Conservation (phyloP, 2,329 filamentous ascomycete genomes). For the Clarireedia homoeocarpa region DNA sequence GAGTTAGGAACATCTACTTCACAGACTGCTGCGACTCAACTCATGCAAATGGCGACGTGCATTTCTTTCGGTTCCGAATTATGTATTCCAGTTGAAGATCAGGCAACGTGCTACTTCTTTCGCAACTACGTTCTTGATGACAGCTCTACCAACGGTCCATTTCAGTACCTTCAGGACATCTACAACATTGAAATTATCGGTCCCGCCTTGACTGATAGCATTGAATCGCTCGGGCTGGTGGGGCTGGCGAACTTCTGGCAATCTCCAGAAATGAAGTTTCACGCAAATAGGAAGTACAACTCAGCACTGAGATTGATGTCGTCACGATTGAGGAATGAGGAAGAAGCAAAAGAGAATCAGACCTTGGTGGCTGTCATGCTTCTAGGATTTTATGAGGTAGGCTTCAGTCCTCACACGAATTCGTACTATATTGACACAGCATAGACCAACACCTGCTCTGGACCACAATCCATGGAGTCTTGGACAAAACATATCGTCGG, state of each 20-base stretch:
- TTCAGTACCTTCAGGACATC: slow-evolving; percentile 21
- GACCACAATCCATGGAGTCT: slow-evolving; percentile 37
- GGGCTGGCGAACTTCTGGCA: slow-evolving; percentile 21
- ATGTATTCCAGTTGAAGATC: slow-evolving; percentile 15
- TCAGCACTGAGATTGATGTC: slow-evolving; percentile 16
- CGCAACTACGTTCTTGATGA: slow-evolving; percentile 22
- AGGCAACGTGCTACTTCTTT: slow-evolving; percentile 24
- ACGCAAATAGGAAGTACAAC: slow-evolving; percentile 17
- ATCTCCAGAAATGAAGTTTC: slow-evolving; percentile 13
- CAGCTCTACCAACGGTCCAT: slow-evolving; percentile 13
- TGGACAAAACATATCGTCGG: slow-evolving; percentile 48
- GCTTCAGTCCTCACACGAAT: slow-evolving; percentile 37
- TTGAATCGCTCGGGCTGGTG: slow-evolving; percentile 20
- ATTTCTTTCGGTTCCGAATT: neutral
- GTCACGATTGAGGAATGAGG: slow-evolving; percentile 12
- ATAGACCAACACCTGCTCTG: slow-evolving; percentile 22
- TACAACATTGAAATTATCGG: slow-evolving; percentile 38
- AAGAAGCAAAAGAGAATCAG: slow-evolving; percentile 22
- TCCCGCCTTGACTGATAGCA: slow-evolving; percentile 19
- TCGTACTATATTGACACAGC: slow-evolving; percentile 30
- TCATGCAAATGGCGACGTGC: neutral
- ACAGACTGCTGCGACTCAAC: neutral
- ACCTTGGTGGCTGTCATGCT: slow-evolving; percentile 23
- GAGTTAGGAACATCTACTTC: neutral
- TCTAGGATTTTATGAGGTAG: slow-evolving; percentile 23